Evolutionary conservation across 2,329 filamentous ascomycete species (phyloP), one percentile per base, ranked within the genome.

Genomic region (Rutstroemia sp.): DNA sequence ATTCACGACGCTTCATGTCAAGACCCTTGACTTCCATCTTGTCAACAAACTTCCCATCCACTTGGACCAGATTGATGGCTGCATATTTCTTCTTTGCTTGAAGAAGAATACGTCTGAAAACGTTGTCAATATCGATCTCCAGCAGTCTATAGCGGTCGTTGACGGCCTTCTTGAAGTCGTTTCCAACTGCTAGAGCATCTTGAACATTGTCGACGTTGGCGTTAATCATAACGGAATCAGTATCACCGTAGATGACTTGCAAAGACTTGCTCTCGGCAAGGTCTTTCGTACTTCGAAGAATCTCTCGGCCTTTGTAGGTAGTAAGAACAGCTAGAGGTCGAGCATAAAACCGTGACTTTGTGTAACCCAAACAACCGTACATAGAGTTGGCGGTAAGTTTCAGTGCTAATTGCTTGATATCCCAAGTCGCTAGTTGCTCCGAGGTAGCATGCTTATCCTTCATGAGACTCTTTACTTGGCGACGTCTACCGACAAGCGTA

Each of bases 51-150:
- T 92, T 95, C 64, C 91, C 92, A 66, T 95, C 88, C 21, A 88
- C 79, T 66, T 96, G 89, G 6, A 94, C 83, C 70, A 97, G 83
- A 70, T 95, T 97, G 72, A 99, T 88, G 42, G 94, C 94, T 8
- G 94, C 94, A 72, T 99, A 99, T 77, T 99, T 99, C 78, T 99
- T 99, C 80, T 99, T 99, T 30, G 94, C 92, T 68, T 97, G 94
- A 14, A 99, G 78, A 40, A 99, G 76, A 56, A 99, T 88, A 34
- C 94, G 87, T 47, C 92, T 84, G 79, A 99, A 99, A 59, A 97
- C 82, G 67, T 97, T 96, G 73, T 99, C 94, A 63, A 99, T 96
- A 68, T 99, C 94, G 62, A 99, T 99, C 71, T 99, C 95, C 14
- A 99, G 79, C 51, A 96, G 80, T 67, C 80, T 88, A 72, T 99